Percentiles rank a stretch among this genome's conserved stretches.
Evolutionary conservation across 345 rosid genomes (phyloP).

Genomic region (Populus alba): DNA sequence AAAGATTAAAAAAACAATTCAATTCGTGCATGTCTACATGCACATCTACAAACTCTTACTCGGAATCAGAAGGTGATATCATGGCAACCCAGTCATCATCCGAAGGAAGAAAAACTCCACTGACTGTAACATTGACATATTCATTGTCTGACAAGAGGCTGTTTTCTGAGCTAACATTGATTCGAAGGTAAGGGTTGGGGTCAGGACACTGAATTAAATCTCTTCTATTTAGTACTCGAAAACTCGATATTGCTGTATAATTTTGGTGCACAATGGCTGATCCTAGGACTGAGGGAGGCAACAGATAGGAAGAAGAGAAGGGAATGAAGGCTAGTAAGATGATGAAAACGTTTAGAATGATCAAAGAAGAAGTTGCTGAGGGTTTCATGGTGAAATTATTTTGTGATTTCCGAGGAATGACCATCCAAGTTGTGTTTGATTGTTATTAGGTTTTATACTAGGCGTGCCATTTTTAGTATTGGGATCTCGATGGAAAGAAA

Average conservation of each 20-base stretch:
- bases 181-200: conserved; percentile 25
- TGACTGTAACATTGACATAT: conserved; percentile 41
- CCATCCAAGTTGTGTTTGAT: neutral
- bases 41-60: conserved; percentile 28
- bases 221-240: conserved; percentile 53
- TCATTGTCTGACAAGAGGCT: conserved; percentile 34
- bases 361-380: neutral
- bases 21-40: neutral
- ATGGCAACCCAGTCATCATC: conserved; percentile 58
- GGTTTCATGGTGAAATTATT: neutral
- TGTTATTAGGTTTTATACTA: too few relatives aligned
- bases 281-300: conserved; percentile 34
- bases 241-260: conserved; percentile 48
- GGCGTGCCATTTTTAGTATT: neutral
- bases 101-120: conserved; percentile 44
- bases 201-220: conserved; percentile 26
- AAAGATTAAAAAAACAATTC: neutral
- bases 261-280: conserved; percentile 36
- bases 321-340: neutral
- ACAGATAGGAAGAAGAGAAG: conserved; percentile 1
- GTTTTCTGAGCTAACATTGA: conserved; percentile 16
- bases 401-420: neutral
- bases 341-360: neutral
- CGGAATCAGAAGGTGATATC: conserved; percentile 55
- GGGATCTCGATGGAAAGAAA: neutral